Evolutionary conservation across 345 rosid genomes (phyloP).

Genomic region (Heritiera fomes): DNA sequence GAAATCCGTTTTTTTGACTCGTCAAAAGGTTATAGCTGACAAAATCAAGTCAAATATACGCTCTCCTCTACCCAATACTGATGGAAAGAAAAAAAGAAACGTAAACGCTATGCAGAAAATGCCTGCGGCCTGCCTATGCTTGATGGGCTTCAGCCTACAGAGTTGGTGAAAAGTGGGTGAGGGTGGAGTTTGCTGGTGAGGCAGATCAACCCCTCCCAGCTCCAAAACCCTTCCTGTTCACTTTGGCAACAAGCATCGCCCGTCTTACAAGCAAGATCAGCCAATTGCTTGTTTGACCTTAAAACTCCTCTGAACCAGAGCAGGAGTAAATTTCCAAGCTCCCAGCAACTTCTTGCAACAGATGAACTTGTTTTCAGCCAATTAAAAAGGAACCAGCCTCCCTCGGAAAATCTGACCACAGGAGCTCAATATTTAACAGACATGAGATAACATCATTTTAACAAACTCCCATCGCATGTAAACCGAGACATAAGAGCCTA

Average conservation of each 20-base stretch:
- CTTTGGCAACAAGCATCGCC: background rate
- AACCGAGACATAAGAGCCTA: too few relatives aligned
- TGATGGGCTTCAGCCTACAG: background rate
- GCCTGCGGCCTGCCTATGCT: background rate
- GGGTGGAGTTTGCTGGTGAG: conserved; percentile 12
- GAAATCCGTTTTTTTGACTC: background rate
- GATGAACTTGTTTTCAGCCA: background rate
- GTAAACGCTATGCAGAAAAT: background rate
- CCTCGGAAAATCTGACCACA: too few relatives aligned
- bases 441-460: too few relatives aligned
- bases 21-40: background rate
- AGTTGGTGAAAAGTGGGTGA: conserved; percentile 15
- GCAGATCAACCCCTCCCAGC: conserved; percentile 18
- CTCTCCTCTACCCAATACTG: background rate
- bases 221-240: background rate
- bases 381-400: too few relatives aligned
- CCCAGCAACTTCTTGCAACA: background rate
- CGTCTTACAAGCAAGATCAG: background rate
- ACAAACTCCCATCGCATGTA: too few relatives aligned
- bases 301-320: background rate
- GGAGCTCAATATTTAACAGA: too few relatives aligned
- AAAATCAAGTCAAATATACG: background rate
- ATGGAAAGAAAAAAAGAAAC: background rate
- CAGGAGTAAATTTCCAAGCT: background rate
- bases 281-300: background rate